Evolutionary conservation across 2,329 filamentous ascomycete genomes (phyloP).

Genomic region (Zelopaecilomyces penicillatus): DNA sequence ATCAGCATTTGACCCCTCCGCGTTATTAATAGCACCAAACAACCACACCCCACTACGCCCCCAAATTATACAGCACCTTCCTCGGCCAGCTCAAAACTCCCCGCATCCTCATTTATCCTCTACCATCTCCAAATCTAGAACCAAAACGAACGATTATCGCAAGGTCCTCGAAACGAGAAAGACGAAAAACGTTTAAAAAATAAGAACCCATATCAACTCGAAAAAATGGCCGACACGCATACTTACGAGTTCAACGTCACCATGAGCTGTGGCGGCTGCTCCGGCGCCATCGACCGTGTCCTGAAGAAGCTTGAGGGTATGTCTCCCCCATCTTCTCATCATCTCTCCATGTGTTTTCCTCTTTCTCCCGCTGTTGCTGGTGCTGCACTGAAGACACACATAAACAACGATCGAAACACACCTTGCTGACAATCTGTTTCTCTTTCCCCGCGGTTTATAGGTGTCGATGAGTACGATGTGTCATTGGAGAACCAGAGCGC

Average conservation of each 20-base stretch:
- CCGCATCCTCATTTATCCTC: background rate
- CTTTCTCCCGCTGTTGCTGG: background rate
- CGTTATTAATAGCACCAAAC: background rate
- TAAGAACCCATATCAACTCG: conserved; percentile 7
- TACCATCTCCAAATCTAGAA: no score
- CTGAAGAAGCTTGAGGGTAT: conserved; percentile 85
- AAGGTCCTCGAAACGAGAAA: background rate
- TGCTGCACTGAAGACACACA: no score
- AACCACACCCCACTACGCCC: background rate
- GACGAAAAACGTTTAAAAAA: background rate
- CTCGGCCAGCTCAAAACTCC: background rate
- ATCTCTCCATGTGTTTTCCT: background rate
- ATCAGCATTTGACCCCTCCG: no score
- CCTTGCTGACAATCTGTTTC: background rate
- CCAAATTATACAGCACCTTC: background rate
- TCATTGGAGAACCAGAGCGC: conserved; percentile 81
- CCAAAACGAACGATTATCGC: background rate
- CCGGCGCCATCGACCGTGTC: conserved; percentile 83
- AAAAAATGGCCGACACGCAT: conserved; percentile 64
- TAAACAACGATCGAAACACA: background rate
- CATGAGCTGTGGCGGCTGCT: conserved; percentile 97
- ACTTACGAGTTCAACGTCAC: conserved; percentile 90
- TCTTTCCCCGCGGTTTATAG: conserved; percentile 36
- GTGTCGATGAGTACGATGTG: conserved; percentile 79
- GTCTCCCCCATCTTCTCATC: conserved; percentile 18